Conservation (phyloP, 805 yeast genomes). For the Sungouiozyma ichnusensis region DNA sequence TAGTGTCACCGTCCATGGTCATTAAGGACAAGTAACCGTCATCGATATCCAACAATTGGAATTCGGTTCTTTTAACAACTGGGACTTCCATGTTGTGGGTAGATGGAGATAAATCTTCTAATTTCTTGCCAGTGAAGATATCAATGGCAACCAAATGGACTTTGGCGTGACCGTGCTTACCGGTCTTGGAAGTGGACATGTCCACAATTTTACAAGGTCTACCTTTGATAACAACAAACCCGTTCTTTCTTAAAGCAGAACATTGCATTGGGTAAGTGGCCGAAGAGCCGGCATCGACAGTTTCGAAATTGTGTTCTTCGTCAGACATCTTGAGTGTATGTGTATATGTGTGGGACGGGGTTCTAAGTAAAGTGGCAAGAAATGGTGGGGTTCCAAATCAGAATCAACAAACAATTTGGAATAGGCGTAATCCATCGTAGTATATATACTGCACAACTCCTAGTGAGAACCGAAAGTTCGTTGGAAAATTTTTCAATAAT, state of each 20-base stretch:
- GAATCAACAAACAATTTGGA: background rate
- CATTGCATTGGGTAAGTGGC: slow-evolving; percentile 98
- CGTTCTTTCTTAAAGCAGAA: slow-evolving; percentile 99
- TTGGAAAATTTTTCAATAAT: background rate
- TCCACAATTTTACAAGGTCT: slow-evolving; percentile 99
- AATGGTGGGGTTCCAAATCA: background rate
- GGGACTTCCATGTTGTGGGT: slow-evolving; percentile 99
- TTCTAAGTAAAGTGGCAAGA: background rate
- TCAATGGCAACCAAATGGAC: slow-evolving; percentile 98
- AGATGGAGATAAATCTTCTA: slow-evolving; percentile 99
- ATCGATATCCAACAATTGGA: slow-evolving; percentile 93
- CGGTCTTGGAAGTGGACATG: slow-evolving; percentile 99
- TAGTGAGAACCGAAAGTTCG: background rate
- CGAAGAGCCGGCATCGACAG: slow-evolving; percentile 99
- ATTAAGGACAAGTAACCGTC: slow-evolving; percentile 95
- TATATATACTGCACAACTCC: background rate
- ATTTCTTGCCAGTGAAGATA: slow-evolving; percentile 98
- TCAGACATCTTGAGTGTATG: slow-evolving; percentile 23
- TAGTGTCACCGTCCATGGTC: slow-evolving; percentile 96
- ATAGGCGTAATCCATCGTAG: background rate
- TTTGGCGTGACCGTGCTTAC: slow-evolving; percentile 99
- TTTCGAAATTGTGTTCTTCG: slow-evolving; percentile 82
- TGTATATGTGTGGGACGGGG: slow-evolving; percentile 1
- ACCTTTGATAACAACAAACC: slow-evolving; percentile 96
- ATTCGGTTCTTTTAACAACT: slow-evolving; percentile 91